These are phyloP conservation scores for Lipomyces orientalis DNA, from an alignment of 805 yeast species.

Conservation along the genomic window DNA sequence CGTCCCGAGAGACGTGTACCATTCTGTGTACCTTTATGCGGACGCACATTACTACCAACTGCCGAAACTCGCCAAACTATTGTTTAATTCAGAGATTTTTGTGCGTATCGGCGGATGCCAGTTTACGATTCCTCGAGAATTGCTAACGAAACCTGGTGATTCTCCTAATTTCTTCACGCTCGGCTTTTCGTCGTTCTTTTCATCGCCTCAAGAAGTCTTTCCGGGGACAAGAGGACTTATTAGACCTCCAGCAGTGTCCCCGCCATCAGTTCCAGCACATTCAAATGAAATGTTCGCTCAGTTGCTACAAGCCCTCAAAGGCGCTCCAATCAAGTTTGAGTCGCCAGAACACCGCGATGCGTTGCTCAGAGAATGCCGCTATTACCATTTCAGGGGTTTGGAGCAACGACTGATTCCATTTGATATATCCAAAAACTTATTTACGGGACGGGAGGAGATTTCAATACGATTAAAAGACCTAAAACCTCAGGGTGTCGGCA, in stretches of 20 bases:
- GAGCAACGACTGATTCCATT: constrained; percentile 72
- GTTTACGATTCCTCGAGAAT: constrained; percentile 62
- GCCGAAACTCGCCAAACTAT: constrained; percentile 56
- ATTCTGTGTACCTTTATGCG: constrained; percentile 63
- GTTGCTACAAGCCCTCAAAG: constrained; percentile 61
- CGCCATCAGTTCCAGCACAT: constrained; percentile 58
- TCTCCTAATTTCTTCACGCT: constrained; percentile 77
- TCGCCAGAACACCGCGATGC: constrained; percentile 62
- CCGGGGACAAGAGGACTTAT: constrained; percentile 51
- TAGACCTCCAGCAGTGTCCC: constrained; percentile 80
- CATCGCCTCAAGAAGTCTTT: constrained; percentile 55
- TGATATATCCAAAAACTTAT: constrained; percentile 58
- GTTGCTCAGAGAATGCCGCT: constrained; percentile 71
- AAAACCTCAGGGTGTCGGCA: constrained; percentile 34
- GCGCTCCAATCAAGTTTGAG: constrained; percentile 55
- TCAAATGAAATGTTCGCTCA: constrained; percentile 61
- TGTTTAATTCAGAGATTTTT: constrained; percentile 62
- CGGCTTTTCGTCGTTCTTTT: constrained; percentile 58
- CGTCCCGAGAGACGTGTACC: constrained; percentile 62
- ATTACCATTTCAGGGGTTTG: constrained; percentile 74
- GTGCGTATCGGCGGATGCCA: constrained; percentile 63
- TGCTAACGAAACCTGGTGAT: constrained; percentile 69
- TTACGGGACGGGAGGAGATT: constrained; percentile 61
- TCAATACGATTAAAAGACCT: constrained; percentile 57
- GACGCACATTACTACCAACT: constrained; percentile 78